These are phyloP conservation scores for Tetrahymena thermophila DNA, from an alignment of 73 alveolate genomes.

Conservation along the genomic window DNA sequence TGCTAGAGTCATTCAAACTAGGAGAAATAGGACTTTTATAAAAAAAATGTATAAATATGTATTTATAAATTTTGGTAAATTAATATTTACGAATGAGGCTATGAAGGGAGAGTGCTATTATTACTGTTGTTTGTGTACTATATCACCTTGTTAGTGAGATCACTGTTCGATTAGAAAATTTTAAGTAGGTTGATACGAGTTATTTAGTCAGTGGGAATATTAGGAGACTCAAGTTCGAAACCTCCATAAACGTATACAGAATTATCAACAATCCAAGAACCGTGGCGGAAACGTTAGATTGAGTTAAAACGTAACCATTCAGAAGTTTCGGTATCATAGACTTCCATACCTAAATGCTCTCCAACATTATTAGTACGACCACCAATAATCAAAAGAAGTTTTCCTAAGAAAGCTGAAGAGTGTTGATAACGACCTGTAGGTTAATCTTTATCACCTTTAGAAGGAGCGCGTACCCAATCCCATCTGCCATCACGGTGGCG, in stretches of 20 bases:
- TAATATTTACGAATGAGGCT: background rate
- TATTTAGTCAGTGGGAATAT: constrained; percentile 81
- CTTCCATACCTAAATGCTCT: constrained; percentile 79
- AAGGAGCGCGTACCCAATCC: constrained; percentile 96
- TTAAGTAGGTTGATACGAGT: constrained; percentile 67
- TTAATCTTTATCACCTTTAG: constrained; percentile 66
- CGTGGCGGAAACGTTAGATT: constrained; percentile 78
- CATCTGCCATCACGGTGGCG: constrained; percentile 94
- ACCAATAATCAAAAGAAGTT: constrained; percentile 83
- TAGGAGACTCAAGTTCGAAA: constrained; percentile 84
- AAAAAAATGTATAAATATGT: too few relatives aligned
- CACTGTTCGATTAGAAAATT: constrained; percentile 65
- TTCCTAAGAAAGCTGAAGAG: constrained; percentile 71
- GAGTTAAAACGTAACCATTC: constrained; percentile 87
- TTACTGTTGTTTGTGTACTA: constrained; percentile 8
- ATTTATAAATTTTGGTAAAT: too few relatives aligned
- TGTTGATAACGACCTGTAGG: constrained; percentile 87
- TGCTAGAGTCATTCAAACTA: background rate
- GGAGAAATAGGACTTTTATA: background rate
- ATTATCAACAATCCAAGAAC: constrained; percentile 87
- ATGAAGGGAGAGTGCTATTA: constrained; percentile 13
- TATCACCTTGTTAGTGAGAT: constrained; percentile 53
- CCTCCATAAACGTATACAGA: constrained; percentile 89
- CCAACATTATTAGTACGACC: constrained; percentile 89
- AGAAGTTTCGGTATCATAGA: constrained; percentile 88